Base-by-base conservation (phyloP, 1,139 yeast genomes). In the Tardiomyces digboiensis region DNA sequence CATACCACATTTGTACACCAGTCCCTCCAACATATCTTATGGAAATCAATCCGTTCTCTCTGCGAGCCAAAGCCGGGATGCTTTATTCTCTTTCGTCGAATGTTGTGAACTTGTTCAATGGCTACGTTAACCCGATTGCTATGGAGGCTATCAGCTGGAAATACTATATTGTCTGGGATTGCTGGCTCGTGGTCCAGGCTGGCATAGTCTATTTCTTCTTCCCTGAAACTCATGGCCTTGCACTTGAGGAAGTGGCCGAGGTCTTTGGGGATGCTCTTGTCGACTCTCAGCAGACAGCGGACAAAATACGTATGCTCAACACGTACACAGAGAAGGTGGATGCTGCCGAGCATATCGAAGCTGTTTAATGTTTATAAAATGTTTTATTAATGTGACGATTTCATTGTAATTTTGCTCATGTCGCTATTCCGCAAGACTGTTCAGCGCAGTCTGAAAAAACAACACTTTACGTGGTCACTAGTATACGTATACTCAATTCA, bases 131-230 rank as follows among this genome's bases (percentile, higher is more conserved):
- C 19, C 72, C 71, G 14, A 55, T 65, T 14, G 71, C 68, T 46
- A 65, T 70, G 44, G 56, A 54, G 42, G 57, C 59, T 38, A 60
- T 70, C 45, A 56, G 54, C 10, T 68, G 64, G 58, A 53, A 54
- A 46, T 65, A 67, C 41, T 60, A 64, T 43, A 61, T 60, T 50
- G 64, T 67, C 33, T 67, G 63, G 50, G 66, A 65, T 29, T 56
- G 58, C 41, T 59, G 59, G 48, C 64, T 64, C 51, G 76, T 76
- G 52, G 80, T 78, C 44, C 78, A 74, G 66, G 73, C 78, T 59
- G 70, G 72, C 45, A 78, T 79, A 52, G 75, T 72, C 23, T 72
- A 59, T 59, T 65, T 75, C 58, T 73, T 72, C 52, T 61, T 60
- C 49, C 73, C 73, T 7, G 73, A 68, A 52, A 68, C 72, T n/a